phyloP scores from a whole-genome alignment of 495 filamentous ascomycete species.

The Tuber indicum region DNA sequence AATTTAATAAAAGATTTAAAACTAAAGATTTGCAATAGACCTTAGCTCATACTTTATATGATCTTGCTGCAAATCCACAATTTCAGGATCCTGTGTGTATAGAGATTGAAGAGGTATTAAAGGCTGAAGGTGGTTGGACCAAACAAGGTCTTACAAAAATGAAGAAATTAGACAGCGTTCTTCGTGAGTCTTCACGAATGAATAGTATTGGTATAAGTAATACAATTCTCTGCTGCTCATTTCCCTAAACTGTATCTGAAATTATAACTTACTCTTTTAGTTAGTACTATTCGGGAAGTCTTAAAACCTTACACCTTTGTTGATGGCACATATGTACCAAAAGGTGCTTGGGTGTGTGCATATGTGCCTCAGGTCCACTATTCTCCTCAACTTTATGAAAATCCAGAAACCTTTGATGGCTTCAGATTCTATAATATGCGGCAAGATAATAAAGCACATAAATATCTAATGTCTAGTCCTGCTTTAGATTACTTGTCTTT shows the following conservation, averaged over 20 bases:
- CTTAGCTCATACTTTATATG: too few relatives aligned
- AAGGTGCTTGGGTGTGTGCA: constrained; percentile 43
- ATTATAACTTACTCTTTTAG: constrained; percentile 43
- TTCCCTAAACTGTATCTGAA: too few relatives aligned
- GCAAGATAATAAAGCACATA: not conserved
- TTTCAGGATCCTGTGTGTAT: too few relatives aligned
- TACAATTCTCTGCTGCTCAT: constrained; percentile 1
- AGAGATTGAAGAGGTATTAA: too few relatives aligned
- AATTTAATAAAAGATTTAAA: not conserved
- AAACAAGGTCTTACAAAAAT: too few relatives aligned
- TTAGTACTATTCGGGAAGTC: constrained; percentile 35
- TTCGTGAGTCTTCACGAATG: too few relatives aligned
- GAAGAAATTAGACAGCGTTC: too few relatives aligned
- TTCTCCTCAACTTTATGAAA: constrained; percentile 24
- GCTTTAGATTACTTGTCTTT: constrained; percentile 45
- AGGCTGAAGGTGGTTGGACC: too few relatives aligned
- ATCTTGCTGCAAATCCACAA: too few relatives aligned
- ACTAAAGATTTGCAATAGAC: constrained; percentile 35
- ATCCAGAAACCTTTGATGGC: constrained; percentile 23
- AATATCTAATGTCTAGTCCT: not conserved
- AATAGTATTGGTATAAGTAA: too few relatives aligned
- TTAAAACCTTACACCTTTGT: too few relatives aligned
- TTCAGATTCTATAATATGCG: constrained; percentile 6
- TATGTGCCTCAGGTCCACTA: constrained; percentile 21
- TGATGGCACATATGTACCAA: constrained; percentile 34